These are phyloP conservation scores for Kwoniella bestiolae DNA, from an alignment of 768 basidiomycete genomes.

Conservation along the genomic window DNA sequence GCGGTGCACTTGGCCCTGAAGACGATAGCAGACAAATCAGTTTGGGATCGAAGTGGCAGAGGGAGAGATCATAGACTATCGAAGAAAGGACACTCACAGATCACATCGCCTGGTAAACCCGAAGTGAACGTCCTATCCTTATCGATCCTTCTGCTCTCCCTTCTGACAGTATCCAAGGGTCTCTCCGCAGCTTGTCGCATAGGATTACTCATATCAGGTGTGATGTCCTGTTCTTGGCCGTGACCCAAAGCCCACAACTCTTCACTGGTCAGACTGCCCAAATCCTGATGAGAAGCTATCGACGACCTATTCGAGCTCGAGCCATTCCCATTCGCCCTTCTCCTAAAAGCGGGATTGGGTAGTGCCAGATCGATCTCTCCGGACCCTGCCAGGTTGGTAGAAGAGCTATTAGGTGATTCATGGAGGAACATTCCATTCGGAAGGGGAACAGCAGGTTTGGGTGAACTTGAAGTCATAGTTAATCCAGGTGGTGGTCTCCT, in stretches of 20 bases:
- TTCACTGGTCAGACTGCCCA: slow-evolving; percentile 41
- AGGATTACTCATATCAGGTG: slow-evolving; percentile 54
- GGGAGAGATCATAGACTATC: too few species aligned
- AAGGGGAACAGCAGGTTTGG: slow-evolving; percentile 10
- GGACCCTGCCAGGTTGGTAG: slow-evolving; percentile 26
- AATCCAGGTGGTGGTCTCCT: slow-evolving; percentile 20
- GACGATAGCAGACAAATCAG: neutral
- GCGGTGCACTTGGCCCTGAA: slow-evolving; percentile 47
- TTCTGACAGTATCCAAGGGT: slow-evolving; percentile 52
- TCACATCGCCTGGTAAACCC: slow-evolving; percentile 45
- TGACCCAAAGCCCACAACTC: slow-evolving; percentile 44
- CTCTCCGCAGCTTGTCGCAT: slow-evolving; percentile 45
- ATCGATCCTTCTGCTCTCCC: slow-evolving; percentile 41
- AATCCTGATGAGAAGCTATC: slow-evolving; percentile 33
- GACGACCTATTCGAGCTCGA: slow-evolving; percentile 37
- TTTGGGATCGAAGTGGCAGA: neutral
- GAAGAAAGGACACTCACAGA: slow-evolving; percentile 38
- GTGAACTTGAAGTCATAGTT: slow-evolving; percentile 23
- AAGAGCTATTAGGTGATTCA: slow-evolving; percentile 43
- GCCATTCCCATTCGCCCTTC: slow-evolving; percentile 25
- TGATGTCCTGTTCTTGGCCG: slow-evolving; percentile 24
- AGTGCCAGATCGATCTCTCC: slow-evolving; percentile 30
- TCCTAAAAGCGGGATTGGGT: slow-evolving; percentile 47
- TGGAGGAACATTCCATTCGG: slow-evolving; percentile 35
- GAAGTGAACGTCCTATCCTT: slow-evolving; percentile 10